Evolutionary conservation across 768 basidiomycete species (phyloP).

Genomic region (Podaxis pistillaris): DNA sequence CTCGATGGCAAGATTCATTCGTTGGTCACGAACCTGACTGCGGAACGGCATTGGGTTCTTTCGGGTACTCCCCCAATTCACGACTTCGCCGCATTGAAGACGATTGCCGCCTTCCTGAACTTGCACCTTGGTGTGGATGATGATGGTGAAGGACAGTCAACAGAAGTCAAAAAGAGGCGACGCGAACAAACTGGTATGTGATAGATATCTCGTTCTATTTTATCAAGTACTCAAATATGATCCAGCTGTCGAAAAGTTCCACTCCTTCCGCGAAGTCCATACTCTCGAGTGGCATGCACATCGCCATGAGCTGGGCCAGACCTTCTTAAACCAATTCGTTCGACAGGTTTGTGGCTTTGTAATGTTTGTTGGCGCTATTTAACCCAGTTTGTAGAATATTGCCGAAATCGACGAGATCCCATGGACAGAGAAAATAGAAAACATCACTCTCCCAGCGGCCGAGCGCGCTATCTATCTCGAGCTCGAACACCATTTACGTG

Average conservation of each 20-base stretch:
- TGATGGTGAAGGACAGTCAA: slow-evolving; percentile 75
- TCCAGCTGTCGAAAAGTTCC: slow-evolving; percentile 86
- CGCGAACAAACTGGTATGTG: slow-evolving; percentile 80
- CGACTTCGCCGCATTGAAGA: slow-evolving; percentile 88
- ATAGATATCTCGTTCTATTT: neutral
- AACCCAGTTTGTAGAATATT: slow-evolving; percentile 60
- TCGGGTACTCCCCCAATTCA: slow-evolving; percentile 94
- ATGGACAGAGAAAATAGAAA: slow-evolving; percentile 60
- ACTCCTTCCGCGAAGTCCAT: slow-evolving; percentile 94
- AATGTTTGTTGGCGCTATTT: neutral
- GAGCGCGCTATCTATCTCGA: slow-evolving; percentile 95
- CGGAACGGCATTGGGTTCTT: slow-evolving; percentile 89
- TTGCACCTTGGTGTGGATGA: slow-evolving; percentile 93
- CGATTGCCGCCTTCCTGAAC: slow-evolving; percentile 83
- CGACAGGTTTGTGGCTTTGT: slow-evolving; percentile 57
- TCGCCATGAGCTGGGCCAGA: slow-evolving; percentile 79
- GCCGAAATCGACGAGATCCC: slow-evolving; percentile 97
- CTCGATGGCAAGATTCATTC: slow-evolving; percentile 78
- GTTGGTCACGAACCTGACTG: slow-evolving; percentile 72
- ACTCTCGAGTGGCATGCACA: slow-evolving; percentile 91
- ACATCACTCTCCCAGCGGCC: slow-evolving; percentile 80
- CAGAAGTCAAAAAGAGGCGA: slow-evolving; percentile 75
- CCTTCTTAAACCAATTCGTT: slow-evolving; percentile 78
- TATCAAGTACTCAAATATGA: slow-evolving; percentile 11
- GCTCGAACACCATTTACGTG: slow-evolving; percentile 88